These are phyloP conservation scores for Opeltia flavorubescens DNA, from an alignment of 495 filamentous ascomycete species.

Conservation along the genomic window DNA sequence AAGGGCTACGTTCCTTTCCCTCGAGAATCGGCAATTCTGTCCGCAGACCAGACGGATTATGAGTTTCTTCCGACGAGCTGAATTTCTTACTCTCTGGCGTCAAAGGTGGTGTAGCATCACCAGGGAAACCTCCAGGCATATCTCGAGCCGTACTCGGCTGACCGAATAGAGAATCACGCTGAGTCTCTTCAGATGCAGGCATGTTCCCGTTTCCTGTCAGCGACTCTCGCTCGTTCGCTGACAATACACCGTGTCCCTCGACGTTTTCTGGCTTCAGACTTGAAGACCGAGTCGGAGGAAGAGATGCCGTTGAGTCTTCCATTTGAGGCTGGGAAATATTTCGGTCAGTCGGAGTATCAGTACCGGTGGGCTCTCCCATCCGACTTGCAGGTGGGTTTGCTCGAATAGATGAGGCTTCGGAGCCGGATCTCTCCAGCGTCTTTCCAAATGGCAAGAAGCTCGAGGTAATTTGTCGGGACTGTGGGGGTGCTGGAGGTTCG, in stretches of 20 bases:
- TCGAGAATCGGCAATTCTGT: neutral
- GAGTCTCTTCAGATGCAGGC: neutral
- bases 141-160: constrained; percentile 17
- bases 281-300: neutral
- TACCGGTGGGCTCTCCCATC: constrained; percentile 41
- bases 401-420: constrained; percentile 61
- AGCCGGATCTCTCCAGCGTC: constrained; percentile 41
- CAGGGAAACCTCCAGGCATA: constrained; percentile 46
- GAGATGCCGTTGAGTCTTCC: neutral
- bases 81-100: neutral
- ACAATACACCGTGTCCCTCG: no score
- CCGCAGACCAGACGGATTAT: neutral
- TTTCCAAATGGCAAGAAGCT: constrained; percentile 51
- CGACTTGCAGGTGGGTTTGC: constrained; percentile 69
- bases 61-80: neutral
- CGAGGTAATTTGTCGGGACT: constrained; percentile 60
- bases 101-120: constrained; percentile 25
- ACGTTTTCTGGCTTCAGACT: neutral
- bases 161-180: constrained; percentile 5
- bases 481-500: constrained; percentile 46
- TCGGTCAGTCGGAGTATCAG: constrained; percentile 44
- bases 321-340: constrained; percentile 8
- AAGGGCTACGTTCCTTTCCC: constrained; percentile 32
- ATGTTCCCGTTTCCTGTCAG: neutral
- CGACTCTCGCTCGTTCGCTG: no score